Base-by-base conservation (phyloP, 2,329 filamentous ascomycete genomes). In the Diplodia scrobiculata region DNA sequence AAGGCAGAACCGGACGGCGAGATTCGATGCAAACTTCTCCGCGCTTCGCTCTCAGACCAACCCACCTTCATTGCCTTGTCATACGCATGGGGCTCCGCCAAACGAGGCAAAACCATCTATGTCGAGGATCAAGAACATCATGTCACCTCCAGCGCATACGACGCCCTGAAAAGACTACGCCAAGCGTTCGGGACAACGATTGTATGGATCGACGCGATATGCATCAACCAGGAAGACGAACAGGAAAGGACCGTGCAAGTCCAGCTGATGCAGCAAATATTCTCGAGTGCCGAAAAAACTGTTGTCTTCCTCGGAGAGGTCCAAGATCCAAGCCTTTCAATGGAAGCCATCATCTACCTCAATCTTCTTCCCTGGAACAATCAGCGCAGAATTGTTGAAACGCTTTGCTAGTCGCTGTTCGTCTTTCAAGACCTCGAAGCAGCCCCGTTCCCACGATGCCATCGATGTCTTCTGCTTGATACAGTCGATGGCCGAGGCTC, bases 271-370 rank as follows among this genome's bases (percentile, higher is more conserved):
- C n/a, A 19, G 10, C 5, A 45, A 10, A 19, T 45, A 4, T 45
- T 45, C 6, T n/a, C 41, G 17, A n/a, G 17, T 10, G 41, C 41
- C 9, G 41, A 45, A 3, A 19, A n/a, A 10, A n/a, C n/a, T 9
- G 41, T 45, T 10, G 41, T 45, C 7, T 45, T 45, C 41, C 41
- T 45, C 5, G 41, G 41, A 10, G 41, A 45, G 7, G 41, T 45
- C 17, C 41, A 19, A 3, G 41, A 45, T 3, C 9, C 41, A n/a
- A 7, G 6, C 3, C 32, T 19, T 3, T 45, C 41, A 10, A 9
- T n/a, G 2, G 1, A 19, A 1, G 6, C 17, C n/a, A 3, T 7
- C 6, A 0, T 19, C 41, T 10, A 7, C 6, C 0, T 10, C 41
- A 6, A 45, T 45, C 17, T n/a, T 3, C n/a, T n/a, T n/a, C n/a